Evolutionary conservation across 108 stramenopile genomes (phyloP), one percentile per base, ranked within the genome.

Genomic region (Mediolabrus comicus): DNA sequence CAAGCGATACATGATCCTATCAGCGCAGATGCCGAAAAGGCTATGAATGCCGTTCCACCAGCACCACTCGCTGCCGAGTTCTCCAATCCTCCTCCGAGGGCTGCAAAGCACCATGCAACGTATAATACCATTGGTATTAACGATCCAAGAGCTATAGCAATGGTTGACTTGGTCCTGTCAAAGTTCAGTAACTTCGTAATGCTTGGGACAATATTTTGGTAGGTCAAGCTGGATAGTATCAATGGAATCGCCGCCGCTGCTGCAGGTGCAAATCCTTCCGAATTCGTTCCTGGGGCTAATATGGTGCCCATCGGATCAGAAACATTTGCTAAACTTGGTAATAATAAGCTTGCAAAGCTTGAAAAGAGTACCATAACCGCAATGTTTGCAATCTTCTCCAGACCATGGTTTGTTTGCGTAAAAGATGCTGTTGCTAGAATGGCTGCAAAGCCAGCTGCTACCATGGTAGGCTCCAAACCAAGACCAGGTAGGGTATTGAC

Each of bases 141-240:
- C 0, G 86, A 85, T 30, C 91, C 91, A 32, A 86, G 28, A 11
- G 69, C 62, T 9, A 92, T 75, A 27, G 88, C 83, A n/a, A 76
- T 53, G 3, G 65, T 61, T 16, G 71, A 54, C 67, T 88, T 83
- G 12, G 62, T 62, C 19, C 91, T 72, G 51, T 89, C 87, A 63
- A 89, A 92, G 22, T 88, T 65, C 19, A 89, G 39, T 6, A 89
- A 41, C 53, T 86, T 83, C 34, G 84, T 82, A 13, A 92, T 63
- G 33, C 84, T 82, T 25, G 91, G 91, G 4, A 92, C 87, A 71
- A 92, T 90, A 62, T 92, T 92, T 61, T 92, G 91, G 68, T 80
- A 89, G 14, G 86, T 77, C 52, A 87, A 55, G 24, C 59, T 69
- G 4, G 84, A 82, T 0, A 89, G 39, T 13, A 92, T 39, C 13